A percentile compares a stretch with the other conserved stretches of the same genome.
These are phyloP conservation scores for Neofusicoccum parvum DNA, from an alignment of 2,329 filamentous ascomycete species.

Conservation along the genomic window DNA sequence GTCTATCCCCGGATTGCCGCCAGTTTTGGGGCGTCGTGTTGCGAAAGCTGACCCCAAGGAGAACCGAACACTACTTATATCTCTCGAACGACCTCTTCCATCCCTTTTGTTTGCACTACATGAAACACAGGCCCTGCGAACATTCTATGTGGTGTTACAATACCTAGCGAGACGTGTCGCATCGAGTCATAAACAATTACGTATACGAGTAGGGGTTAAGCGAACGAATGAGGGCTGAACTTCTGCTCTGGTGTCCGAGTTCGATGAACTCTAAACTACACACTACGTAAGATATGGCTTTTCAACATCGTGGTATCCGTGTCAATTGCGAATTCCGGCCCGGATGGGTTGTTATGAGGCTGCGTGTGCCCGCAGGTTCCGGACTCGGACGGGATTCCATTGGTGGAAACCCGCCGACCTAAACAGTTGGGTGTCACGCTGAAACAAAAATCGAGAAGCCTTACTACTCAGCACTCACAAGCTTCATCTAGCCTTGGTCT, in stretches of 20 bases:
- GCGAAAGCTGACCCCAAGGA: no score
- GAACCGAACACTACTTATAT: no score
- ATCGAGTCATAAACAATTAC: no score
- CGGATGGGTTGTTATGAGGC: neutral
- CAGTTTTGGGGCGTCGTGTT: no score
- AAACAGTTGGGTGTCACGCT: neutral
- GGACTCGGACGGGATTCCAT: neutral
- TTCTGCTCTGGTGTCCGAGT: no score
- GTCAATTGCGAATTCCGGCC: neutral
- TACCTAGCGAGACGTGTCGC: no score
- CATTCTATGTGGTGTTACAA: no score
- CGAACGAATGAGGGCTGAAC: neutral
- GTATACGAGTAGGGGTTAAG: neutral
- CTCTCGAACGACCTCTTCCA: no score
- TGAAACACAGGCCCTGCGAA: no score
- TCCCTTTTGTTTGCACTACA: no score
- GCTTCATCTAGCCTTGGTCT: neutral
- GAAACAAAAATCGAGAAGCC: neutral
- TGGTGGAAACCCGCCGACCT: neutral
- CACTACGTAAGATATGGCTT: neutral
- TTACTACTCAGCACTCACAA: neutral
- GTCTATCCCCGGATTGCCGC: no score
- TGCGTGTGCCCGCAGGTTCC: neutral
- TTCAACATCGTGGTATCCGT: neutral
- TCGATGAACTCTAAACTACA: neutral